Base-by-base conservation (phyloP, 164 flowering plant species). In the Chimonanthus salicifolius region DNA sequence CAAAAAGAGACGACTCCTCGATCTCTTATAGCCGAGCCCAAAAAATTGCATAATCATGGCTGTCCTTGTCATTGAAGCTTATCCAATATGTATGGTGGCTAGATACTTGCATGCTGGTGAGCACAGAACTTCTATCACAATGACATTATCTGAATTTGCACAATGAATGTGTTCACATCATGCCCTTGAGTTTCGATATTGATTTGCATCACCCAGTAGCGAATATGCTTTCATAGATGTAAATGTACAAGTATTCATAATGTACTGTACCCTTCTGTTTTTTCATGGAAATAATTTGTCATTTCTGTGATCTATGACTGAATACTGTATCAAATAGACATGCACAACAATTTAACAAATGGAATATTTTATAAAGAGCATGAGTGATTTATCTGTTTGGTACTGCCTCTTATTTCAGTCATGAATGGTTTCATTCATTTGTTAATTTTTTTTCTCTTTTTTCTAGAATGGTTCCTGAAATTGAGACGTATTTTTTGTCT, bases 11-110 rank as follows among this genome's bases (percentile, higher is more conserved):
- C 63, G 97, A 88, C 69, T 58, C 84, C n/a, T 73, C 85, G 9
- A 76, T 75, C 16, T 77, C 92, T 67, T 88, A 87, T 75, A 87
- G 91, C 64, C 86, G 98, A 79, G 92, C 99, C 20, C 86, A 85
- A 84, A 95, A 95, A 79, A 71, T 74, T 60, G 72, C 76, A 0
- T 33, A 33, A 33, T 33, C 33, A 33, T 33, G 33, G 33, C 33
- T 33, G 33, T 33, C 33, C 33, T 33, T 1, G 1, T 33, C 1
- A 33, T 33, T 33, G 33, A 33, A 33, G 33, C 33, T 33, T 33
- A 33, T 33, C 33, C 2, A 33, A 33, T 33, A 33, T 33, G 33
- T 33, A 33, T 33, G 33, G 33, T 33, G 33, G 33, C 33, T 33
- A 33, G 33, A 33, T 33, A 33, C 33, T 33, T 33, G 33, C 33